Evolutionary conservation across 352 stramenopile species (phyloP).

Genomic region (Globisporangium viniferum): DNA sequence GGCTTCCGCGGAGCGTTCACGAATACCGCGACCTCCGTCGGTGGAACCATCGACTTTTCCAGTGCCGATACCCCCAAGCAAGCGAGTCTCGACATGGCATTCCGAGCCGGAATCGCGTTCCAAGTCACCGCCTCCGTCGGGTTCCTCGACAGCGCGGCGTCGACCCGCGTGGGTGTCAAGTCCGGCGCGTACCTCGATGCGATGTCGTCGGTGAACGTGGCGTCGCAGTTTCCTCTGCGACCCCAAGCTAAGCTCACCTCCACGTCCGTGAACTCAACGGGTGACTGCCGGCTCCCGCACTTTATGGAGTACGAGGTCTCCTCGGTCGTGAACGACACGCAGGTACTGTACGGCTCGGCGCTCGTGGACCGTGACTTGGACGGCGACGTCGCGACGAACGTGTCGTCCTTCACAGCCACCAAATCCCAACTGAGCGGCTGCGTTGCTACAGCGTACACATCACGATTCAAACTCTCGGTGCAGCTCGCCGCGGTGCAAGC

Average conservation of each 20-base stretch:
- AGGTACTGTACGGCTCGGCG: not conserved
- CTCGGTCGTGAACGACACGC: not conserved
- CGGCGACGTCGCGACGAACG: not conserved
- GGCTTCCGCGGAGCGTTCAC: not conserved
- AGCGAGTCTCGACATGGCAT: not conserved
- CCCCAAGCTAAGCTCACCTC: not conserved
- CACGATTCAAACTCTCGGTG: not conserved
- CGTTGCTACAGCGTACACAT: not conserved
- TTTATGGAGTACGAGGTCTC: not conserved
- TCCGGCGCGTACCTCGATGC: not conserved
- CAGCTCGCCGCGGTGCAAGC: not conserved
- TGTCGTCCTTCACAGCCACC: not conserved
- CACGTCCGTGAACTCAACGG: not conserved
- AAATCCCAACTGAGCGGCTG: not conserved
- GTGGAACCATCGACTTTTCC: not conserved
- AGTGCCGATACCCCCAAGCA: not conserved
- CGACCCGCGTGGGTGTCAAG: not conserved
- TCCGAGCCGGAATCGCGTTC: not conserved
- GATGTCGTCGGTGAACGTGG: not conserved
- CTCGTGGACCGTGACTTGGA: not conserved
- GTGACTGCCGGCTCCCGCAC: not conserved
- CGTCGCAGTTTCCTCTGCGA: not conserved
- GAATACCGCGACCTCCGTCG: not conserved
- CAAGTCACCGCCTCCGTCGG: not conserved
- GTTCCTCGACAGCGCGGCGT: not conserved